Conservation (phyloP, 805 yeast genomes). For the Candida quercuum region DNA sequence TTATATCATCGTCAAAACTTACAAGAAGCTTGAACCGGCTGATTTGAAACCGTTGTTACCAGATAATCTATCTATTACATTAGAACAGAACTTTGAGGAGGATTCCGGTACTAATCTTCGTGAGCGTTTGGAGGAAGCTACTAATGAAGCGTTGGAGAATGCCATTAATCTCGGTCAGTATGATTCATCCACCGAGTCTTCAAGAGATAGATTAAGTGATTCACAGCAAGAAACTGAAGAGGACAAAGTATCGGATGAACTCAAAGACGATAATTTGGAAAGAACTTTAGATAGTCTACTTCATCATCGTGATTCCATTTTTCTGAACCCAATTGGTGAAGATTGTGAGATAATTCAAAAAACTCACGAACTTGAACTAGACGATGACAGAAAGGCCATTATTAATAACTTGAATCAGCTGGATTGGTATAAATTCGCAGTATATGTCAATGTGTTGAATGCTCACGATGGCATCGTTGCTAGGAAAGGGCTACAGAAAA, state of each 20-base stretch:
- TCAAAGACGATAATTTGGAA: conserved; percentile 1
- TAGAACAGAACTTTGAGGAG: conserved; percentile 1
- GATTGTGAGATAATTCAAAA: conserved; percentile 17
- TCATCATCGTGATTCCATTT: not conserved
- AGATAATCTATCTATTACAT: too few species aligned
- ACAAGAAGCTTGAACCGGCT: conserved; percentile 10
- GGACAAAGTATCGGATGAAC: too few species aligned
- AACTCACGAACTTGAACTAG: conserved; percentile 27
- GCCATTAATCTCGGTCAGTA: conserved; percentile 19
- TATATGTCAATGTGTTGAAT: conserved; percentile 64
- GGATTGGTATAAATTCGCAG: conserved; percentile 75
- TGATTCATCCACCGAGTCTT: conserved; percentile 15
- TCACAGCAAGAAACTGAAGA: not conserved
- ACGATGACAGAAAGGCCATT: conserved; percentile 34
- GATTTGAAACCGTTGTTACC: conserved; percentile 8
- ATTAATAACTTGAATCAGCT: conserved; percentile 52
- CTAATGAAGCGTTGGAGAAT: conserved; percentile 21
- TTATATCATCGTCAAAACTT: conserved; percentile 35
- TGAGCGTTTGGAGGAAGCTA: conserved; percentile 20
- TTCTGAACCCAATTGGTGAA: conserved; percentile 8
- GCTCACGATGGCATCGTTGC: conserved; percentile 88
- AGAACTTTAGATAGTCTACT: not conserved
- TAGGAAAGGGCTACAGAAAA: conserved; percentile 53
- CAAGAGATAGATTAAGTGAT: conserved; percentile 1
- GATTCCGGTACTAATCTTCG: conserved; percentile 9